phyloP scores from a whole-genome alignment of 768 basidiomycete genomes.

The Xerocomellus dryophilus region DNA sequence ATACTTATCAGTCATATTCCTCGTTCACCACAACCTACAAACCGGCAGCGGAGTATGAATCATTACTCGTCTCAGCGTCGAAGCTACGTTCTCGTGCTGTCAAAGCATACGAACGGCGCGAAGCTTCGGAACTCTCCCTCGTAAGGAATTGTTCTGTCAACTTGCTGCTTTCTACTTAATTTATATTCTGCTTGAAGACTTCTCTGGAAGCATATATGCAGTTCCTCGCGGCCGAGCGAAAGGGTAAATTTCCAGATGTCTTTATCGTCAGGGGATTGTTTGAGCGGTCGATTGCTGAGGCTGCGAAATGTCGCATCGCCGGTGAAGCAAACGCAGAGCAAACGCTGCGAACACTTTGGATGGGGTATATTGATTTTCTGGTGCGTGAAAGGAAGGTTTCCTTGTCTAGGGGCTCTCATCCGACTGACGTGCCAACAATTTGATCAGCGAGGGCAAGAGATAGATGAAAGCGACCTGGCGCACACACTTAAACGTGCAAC shows the following conservation, averaged over 20 bases:
- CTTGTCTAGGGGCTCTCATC: not conserved
- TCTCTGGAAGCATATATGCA: slow-evolving; percentile 61
- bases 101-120: slow-evolving; percentile 61
- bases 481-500: slow-evolving; percentile 53
- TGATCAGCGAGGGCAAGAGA: slow-evolving; percentile 35
- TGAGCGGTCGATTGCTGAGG: slow-evolving; percentile 75
- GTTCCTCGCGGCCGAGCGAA: slow-evolving; percentile 63
- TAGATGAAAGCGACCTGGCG: slow-evolving; percentile 41
- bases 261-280: slow-evolving; percentile 57
- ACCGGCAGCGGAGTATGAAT: slow-evolving; percentile 74
- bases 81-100: slow-evolving; percentile 60
- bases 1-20: slow-evolving; percentile 84
- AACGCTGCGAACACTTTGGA: slow-evolving; percentile 65
- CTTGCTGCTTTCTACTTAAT: slow-evolving; percentile 9
- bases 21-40: slow-evolving; percentile 81
- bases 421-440: not conserved
- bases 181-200: slow-evolving; percentile 12
- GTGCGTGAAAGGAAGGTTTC: slow-evolving; percentile 38
- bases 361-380: slow-evolving; percentile 65
- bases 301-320: slow-evolving; percentile 54
- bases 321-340: slow-evolving; percentile 58
- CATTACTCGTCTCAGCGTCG: slow-evolving; percentile 71
- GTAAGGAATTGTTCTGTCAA: slow-evolving; percentile 37
- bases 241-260: slow-evolving; percentile 55
- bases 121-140: slow-evolving; percentile 56